Percentiles rank a stretch among this genome's conserved stretches.
Evolutionary conservation across 2,329 filamentous ascomycete genomes (phyloP).

Genomic region (Conoideocrella luteorostrata): DNA sequence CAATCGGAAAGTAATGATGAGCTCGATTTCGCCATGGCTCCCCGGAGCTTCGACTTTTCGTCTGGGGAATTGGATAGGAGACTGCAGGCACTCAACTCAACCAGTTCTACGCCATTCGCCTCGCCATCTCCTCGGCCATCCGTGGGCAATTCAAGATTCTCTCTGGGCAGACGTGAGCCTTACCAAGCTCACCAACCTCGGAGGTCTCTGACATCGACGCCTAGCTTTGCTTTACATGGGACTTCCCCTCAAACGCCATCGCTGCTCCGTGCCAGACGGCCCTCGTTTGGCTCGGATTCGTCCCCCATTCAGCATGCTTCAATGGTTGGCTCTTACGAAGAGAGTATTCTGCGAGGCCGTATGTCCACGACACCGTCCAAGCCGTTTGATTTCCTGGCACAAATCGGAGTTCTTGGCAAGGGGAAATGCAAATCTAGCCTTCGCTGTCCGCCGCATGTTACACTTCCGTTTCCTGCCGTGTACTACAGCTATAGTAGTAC

Average conservation of each 20-base stretch:
- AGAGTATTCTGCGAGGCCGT: conserved; percentile 86
- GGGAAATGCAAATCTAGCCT: conserved; percentile 83
- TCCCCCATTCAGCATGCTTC: conserved; percentile 82
- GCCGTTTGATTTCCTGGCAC: conserved; percentile 85
- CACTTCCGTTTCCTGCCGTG: conserved; percentile 84
- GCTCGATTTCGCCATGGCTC: conserved; percentile 47
- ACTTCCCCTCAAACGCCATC: conserved; percentile 45
- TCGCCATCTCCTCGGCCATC: conserved; percentile 30
- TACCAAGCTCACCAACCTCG: conserved; percentile 76
- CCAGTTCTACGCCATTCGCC: conserved; percentile 39
- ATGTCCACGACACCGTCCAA: conserved; percentile 97
- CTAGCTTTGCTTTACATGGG: conserved; percentile 30
- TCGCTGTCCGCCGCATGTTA: conserved; percentile 83
- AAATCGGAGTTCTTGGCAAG: conserved; percentile 87
- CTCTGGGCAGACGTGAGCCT: conserved; percentile 52
- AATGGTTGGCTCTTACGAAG: conserved; percentile 97
- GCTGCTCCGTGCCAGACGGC: conserved; percentile 50
- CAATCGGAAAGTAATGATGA: conserved; percentile 83
- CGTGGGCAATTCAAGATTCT: conserved; percentile 17
- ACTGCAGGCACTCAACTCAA: conserved; percentile 67
- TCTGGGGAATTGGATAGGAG: conserved; percentile 37
- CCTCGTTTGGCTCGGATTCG: conserved; percentile 66
- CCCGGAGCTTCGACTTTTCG: conserved; percentile 44
- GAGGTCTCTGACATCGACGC: conserved; percentile 62
- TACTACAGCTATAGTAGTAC: conserved; percentile 87